Evolutionary conservation across 805 yeast species (phyloP).

Genomic region (Alloascoidea hylecoeti): DNA sequence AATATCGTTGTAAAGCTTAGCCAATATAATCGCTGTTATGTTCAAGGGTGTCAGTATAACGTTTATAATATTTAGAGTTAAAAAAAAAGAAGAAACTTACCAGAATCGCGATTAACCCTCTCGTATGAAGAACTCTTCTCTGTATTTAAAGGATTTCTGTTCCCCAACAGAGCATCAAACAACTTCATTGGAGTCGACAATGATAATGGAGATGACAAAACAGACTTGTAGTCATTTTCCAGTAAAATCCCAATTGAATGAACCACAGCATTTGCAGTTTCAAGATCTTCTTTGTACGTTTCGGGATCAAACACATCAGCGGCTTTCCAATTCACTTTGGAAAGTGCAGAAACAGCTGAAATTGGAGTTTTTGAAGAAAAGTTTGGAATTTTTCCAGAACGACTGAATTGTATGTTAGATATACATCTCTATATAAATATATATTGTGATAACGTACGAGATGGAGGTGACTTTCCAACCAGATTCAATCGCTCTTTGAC

Average conservation of each 20-base stretch:
- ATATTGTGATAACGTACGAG: slow-evolving; percentile 19
- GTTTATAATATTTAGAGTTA: too few relatives aligned
- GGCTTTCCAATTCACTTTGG: slow-evolving; percentile 46
- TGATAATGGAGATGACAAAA: too few relatives aligned
- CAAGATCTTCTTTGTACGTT: slow-evolving; percentile 33
- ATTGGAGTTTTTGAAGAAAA: slow-evolving; percentile 16
- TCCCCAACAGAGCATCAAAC: not conserved
- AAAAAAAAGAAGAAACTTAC: not conserved
- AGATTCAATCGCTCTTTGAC: slow-evolving; percentile 46
- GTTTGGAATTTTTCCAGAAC: slow-evolving; percentile 41
- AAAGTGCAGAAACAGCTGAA: slow-evolving; percentile 23
- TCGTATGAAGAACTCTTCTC: slow-evolving; percentile 39
- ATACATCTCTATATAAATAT: not conserved
- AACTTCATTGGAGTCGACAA: not conserved
- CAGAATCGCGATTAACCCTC: slow-evolving; percentile 56
- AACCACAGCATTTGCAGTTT: slow-evolving; percentile 50
- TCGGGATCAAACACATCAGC: slow-evolving; percentile 59
- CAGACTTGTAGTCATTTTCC: slow-evolving; percentile 58
- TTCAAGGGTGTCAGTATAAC: not conserved
- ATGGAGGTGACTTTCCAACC: slow-evolving; percentile 60
- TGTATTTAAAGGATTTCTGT: too few relatives aligned
- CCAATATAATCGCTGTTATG: not conserved
- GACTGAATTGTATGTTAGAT: slow-evolving; percentile 8
- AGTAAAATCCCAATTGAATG: slow-evolving; percentile 72
- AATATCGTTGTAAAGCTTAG: not conserved